Percentiles rank a stretch among this genome's conserved stretches.
Conservation (phyloP, 2,329 filamentous ascomycete genomes). For the Penicillium sp. region DNA sequence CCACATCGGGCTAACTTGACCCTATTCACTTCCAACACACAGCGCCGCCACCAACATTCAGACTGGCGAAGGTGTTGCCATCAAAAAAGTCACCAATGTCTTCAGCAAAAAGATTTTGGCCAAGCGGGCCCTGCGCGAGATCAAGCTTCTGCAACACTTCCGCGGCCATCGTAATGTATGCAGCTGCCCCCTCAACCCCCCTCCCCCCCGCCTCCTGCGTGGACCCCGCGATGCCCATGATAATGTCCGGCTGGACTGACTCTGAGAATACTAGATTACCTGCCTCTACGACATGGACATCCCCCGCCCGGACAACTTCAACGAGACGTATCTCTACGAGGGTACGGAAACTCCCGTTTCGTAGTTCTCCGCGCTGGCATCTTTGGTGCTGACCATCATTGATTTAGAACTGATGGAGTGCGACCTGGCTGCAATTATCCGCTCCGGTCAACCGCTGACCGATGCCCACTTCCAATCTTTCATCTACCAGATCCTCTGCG, state of each 20-base stretch:
- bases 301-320: conserved; percentile 93
- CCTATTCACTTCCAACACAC: conserved; percentile 4
- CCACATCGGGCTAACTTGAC: not conserved
- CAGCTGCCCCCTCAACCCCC: not conserved
- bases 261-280: conserved; percentile 64
- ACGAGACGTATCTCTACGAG: conserved; percentile 98
- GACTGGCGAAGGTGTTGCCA: conserved; percentile 87
- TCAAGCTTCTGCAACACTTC: conserved; percentile 98
- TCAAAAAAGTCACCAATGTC: conserved; percentile 99
- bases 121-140: conserved; percentile 94
- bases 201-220: not conserved
- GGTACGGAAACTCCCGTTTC: conserved; percentile 47
- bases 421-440: conserved; percentile 94
- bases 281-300: conserved; percentile 99
- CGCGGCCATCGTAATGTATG: conserved; percentile 76
- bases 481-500: conserved; percentile 99
- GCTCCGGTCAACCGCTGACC: conserved; percentile 92
- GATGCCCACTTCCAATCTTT: conserved; percentile 99
- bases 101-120: conserved; percentile 99
- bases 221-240: not conserved
- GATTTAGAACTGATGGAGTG: conserved; percentile 92
- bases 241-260: conserved; percentile 33
- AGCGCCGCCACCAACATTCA: conserved; percentile 90
- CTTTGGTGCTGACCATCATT: conserved; percentile 7
- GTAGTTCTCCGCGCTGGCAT: too few relatives aligned